phyloP scores from a whole-genome alignment of 2,329 filamentous ascomycete genomes.

The Cordyceps militaris region DNA sequence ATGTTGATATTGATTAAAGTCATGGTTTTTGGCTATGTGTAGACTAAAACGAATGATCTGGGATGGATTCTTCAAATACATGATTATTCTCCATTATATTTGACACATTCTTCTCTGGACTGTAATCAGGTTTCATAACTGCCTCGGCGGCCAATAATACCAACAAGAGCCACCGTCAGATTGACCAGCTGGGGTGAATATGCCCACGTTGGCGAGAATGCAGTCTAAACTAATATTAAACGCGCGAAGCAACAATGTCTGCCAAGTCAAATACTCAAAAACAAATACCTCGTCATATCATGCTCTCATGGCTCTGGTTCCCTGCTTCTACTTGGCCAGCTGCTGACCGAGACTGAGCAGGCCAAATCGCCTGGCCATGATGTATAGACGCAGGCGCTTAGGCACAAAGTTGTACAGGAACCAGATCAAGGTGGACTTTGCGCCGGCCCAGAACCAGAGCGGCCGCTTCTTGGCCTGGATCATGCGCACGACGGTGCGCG shows the following conservation, averaged over 20 bases:
- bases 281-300: no score
- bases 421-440: constrained; percentile 14
- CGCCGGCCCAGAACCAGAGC: constrained; percentile 16
- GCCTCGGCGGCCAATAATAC: no score
- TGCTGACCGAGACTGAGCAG: not conserved
- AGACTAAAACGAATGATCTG: not conserved
- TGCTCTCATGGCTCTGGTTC: no score
- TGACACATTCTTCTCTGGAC: not conserved
- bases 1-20: not conserved
- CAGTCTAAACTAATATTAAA: no score
- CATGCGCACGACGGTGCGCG: constrained; percentile 14
- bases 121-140: no score
- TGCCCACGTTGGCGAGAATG: no score
- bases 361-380: constrained; percentile 11
- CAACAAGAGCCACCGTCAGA: no score
- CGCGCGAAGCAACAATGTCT: no score
- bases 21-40: constrained; percentile 8
- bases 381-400: not conserved
- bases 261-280: no score
- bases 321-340: no score
- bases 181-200: no score
- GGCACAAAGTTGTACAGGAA: constrained; percentile 19
- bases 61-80: not conserved
- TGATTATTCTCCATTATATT: not conserved
- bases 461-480: constrained; percentile 15